Conservation (phyloP, 1,284 basidiomycete species). For the Pseudozyma flocculosa region DNA sequence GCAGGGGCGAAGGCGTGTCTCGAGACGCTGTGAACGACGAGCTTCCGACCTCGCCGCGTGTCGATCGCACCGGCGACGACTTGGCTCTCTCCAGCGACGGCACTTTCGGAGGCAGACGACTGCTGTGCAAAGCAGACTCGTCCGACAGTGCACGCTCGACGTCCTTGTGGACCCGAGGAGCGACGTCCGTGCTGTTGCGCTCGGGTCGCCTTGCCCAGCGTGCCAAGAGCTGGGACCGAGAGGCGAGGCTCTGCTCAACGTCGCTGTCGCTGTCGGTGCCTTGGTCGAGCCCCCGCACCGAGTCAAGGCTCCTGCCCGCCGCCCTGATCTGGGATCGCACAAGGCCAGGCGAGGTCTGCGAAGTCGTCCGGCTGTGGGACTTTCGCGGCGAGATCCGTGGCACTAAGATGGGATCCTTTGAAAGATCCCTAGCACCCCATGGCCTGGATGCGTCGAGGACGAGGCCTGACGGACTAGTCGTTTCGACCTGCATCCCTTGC, state of each 20-base stretch:
- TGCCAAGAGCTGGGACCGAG: conserved; percentile 22
- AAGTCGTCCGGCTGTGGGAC: background rate
- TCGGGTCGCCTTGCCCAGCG: conserved; percentile 4
- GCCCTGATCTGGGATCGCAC: conserved; percentile 6
- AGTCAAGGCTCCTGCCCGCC: conserved; percentile 16
- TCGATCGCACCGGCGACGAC: too few species aligned
- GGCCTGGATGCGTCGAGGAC: conserved; percentile 14
- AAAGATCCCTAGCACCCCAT: conserved; percentile 9
- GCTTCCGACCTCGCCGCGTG: too few species aligned
- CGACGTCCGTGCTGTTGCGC: too few species aligned
- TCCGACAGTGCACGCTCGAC: too few species aligned
- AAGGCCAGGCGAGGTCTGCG: conserved; percentile 13
- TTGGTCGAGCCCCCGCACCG: conserved; percentile 11
- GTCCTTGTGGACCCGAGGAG: too few species aligned
- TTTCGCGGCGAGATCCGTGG: conserved; percentile 2
- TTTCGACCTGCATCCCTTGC: too few species aligned
- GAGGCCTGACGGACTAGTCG: too few species aligned
- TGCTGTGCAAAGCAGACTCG: too few species aligned
- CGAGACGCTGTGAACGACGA: too few species aligned
- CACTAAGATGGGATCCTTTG: conserved; percentile 19
- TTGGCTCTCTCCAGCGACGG: too few species aligned
- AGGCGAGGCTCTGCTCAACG: conserved; percentile 7
- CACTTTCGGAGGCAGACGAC: too few species aligned
- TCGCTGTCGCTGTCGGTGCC: conserved; percentile 23
- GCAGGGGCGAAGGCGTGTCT: too few species aligned